Conservation (phyloP, 768 basidiomycete genomes). For the Suillus alpinus region DNA sequence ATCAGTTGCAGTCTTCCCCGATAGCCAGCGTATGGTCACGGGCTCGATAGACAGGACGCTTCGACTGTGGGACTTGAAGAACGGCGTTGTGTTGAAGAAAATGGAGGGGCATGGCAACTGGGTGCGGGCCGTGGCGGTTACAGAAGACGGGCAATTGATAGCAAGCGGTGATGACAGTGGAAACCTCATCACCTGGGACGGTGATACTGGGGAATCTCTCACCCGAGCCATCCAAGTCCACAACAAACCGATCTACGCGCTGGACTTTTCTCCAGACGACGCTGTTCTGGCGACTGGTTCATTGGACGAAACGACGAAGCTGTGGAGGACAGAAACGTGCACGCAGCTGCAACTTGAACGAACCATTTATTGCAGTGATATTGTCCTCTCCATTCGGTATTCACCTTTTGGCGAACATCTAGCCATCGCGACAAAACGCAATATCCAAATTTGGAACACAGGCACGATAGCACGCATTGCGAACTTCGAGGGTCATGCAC, state of each 20-base stretch:
- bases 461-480: not conserved
- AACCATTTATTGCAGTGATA: not conserved
- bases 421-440: not conserved
- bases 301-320: not conserved
- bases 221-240: not conserved
- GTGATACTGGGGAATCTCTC: not conserved
- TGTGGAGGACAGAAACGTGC: not conserved
- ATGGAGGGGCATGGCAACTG: not conserved
- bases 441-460: not conserved
- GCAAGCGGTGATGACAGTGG: not conserved
- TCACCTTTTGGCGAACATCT: not conserved
- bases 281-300: not conserved
- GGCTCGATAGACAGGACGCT: not conserved
- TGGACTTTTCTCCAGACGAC: not conserved
- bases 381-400: not conserved
- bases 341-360: not conserved
- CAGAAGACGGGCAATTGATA: not conserved
- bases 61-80: not conserved
- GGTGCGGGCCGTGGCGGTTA: not conserved
- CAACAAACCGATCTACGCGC: not conserved
- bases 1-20: not conserved
- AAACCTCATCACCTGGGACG: not conserved
- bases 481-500: not conserved
- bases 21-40: not conserved
- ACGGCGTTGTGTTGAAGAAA: not conserved